A percentile compares a stretch with the other conserved stretches of the same genome.
Evolutionary conservation across 495 filamentous ascomycete species (phyloP).

Genomic region (Pyrenula aspistea): DNA sequence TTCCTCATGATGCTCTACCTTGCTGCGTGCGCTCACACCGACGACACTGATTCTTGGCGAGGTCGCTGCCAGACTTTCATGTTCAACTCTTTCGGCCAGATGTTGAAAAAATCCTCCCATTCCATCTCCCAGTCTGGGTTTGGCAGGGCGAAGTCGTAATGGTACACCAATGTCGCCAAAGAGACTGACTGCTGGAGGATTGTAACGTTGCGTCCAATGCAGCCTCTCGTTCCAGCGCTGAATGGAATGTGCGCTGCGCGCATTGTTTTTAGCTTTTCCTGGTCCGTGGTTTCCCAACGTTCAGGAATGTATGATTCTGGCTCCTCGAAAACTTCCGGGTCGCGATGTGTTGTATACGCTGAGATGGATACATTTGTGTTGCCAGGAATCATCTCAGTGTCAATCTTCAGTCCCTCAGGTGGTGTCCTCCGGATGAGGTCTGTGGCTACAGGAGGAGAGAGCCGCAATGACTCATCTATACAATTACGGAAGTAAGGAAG

Average conservation of each 20-base stretch:
- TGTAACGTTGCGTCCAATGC: constrained; percentile 26
- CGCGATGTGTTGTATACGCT: constrained; percentile 44
- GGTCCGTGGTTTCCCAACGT: constrained; percentile 32
- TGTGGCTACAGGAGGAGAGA: constrained; percentile 49
- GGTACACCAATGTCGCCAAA: not conserved
- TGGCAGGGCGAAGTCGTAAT: not conserved
- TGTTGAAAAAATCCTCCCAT: not conserved
- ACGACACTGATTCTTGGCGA: not conserved
- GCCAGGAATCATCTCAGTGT: constrained; percentile 36
- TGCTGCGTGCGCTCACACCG: no score
- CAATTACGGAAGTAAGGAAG: constrained; percentile 20
- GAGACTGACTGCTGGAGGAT: not conserved
- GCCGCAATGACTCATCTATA: constrained; percentile 52
- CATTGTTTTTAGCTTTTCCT: constrained; percentile 14
- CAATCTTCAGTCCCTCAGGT: constrained; percentile 38
- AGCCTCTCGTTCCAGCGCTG: constrained; percentile 42
- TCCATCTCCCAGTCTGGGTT: not conserved
- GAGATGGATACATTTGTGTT: constrained; percentile 41
- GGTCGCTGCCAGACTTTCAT: not conserved
- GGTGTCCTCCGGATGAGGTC: constrained; percentile 44
- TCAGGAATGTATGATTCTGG: constrained; percentile 36
- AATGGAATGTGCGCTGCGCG: constrained; percentile 42
- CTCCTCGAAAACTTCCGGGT: constrained; percentile 38
- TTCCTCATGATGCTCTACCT: no score
- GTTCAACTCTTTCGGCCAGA: not conserved